Conservation (phyloP, 78 protist species). For the Dictyostelium firmibasis region DNA sequence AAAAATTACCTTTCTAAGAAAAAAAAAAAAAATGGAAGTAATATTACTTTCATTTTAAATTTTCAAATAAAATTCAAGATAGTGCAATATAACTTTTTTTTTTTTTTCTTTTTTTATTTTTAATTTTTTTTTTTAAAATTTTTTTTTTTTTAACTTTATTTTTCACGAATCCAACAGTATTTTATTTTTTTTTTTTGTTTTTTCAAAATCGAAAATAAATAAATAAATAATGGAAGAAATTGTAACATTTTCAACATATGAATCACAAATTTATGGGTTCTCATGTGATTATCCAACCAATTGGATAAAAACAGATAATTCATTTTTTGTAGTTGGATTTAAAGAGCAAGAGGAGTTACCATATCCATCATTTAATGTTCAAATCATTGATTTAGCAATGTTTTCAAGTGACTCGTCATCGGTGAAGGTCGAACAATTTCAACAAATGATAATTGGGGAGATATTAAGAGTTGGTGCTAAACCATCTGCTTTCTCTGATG, state of each 20-base stretch:
- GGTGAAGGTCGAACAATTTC: background rate
- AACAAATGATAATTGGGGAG: background rate
- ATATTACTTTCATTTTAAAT: background rate
- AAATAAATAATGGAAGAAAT: background rate
- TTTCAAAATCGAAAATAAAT: background rate
- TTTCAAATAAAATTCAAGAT: no score
- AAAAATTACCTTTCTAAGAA: background rate
- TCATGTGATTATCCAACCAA: background rate
- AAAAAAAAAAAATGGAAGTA: background rate
- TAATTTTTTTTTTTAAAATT: background rate
- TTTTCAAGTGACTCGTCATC: background rate
- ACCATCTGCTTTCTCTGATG: background rate
- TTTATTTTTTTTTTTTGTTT: background rate
- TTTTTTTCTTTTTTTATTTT: background rate
- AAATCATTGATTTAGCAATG: background rate
- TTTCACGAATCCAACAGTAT: background rate
- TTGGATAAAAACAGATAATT: background rate
- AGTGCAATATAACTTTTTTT: no score
- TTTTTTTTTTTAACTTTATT: background rate
- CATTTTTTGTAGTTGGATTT: constrained; percentile 16
- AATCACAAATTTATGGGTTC: background rate
- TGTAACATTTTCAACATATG: background rate
- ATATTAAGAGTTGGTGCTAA: constrained; percentile 1
- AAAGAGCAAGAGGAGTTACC: background rate
- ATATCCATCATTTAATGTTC: background rate